A percentile compares a stretch with the other conserved stretches of the same genome.
These are phyloP conservation scores for Puccinia coronata DNA, from an alignment of 1,284 basidiomycete species.

Conservation along the genomic window DNA sequence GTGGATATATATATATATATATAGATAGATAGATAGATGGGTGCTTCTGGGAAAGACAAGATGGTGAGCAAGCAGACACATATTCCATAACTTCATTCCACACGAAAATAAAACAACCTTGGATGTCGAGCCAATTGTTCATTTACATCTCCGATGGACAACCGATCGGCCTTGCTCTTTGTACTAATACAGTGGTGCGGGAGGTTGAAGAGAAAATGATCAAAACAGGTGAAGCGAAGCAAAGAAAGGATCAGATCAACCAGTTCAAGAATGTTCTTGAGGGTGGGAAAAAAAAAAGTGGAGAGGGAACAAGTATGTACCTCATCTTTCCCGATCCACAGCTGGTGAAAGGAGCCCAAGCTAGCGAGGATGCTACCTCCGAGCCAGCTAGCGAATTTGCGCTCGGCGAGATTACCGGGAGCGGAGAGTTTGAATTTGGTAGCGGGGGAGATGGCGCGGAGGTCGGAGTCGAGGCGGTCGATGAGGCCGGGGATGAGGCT, in stretches of 20 bases:
- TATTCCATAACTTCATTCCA: too few relatives aligned
- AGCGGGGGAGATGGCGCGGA: slow-evolving; percentile 74
- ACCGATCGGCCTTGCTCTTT: slow-evolving; percentile 47
- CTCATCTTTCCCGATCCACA: slow-evolving; percentile 89
- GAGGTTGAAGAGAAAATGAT: slow-evolving; percentile 1
- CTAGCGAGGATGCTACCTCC: slow-evolving; percentile 90
- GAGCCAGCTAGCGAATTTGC: slow-evolving; percentile 86
- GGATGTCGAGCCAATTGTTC: background rate
- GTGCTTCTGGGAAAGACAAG: too few relatives aligned
- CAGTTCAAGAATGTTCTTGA: too few relatives aligned
- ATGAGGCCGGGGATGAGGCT: slow-evolving; percentile 81
- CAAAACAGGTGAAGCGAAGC: too few relatives aligned
- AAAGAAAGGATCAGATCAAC: background rate
- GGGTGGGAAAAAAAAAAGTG: background rate
- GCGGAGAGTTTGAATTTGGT: slow-evolving; percentile 74
- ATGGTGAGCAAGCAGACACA: too few relatives aligned
- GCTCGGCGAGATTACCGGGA: slow-evolving; percentile 81
- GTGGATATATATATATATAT: too few relatives aligned
- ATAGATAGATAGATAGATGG: too few relatives aligned
- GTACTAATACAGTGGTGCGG: background rate
- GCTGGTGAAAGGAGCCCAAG: slow-evolving; percentile 91
- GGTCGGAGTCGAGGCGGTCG: slow-evolving; percentile 79
- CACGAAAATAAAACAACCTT: too few relatives aligned
- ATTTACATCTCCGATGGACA: slow-evolving; percentile 46
- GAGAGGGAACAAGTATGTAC: background rate